Conservation (phyloP, 2,329 filamentous ascomycete genomes). For the Ceratocystis smalleyi region DNA sequence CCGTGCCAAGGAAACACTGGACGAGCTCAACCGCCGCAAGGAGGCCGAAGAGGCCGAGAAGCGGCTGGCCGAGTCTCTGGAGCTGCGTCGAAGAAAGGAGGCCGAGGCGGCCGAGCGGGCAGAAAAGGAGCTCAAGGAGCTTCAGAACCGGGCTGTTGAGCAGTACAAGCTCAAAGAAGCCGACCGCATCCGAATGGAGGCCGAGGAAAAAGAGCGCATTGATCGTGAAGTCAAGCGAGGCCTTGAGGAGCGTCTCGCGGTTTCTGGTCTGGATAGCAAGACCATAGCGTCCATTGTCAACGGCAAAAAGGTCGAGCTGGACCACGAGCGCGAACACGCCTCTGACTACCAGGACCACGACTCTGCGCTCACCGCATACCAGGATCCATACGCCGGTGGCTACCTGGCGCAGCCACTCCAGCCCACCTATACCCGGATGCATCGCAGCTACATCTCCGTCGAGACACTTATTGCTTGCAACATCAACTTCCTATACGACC, state of each 20-base stretch:
- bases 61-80: slow-evolving; percentile 37
- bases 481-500: slow-evolving; percentile 43
- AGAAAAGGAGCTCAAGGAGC: slow-evolving; percentile 29
- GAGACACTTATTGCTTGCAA: slow-evolving; percentile 42
- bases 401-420: slow-evolving; percentile 19
- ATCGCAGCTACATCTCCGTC: slow-evolving; percentile 43
- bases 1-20: slow-evolving; percentile 33
- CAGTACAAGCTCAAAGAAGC: slow-evolving; percentile 36
- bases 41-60: slow-evolving; percentile 35
- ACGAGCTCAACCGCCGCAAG: slow-evolving; percentile 31
- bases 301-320: slow-evolving; percentile 30
- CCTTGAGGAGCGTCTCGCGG: slow-evolving; percentile 41
- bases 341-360: neutral
- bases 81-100: slow-evolving; percentile 27
- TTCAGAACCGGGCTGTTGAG: slow-evolving; percentile 36
- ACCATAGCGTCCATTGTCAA: slow-evolving; percentile 44
- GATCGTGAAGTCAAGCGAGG: slow-evolving; percentile 41
- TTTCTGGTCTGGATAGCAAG: slow-evolving; percentile 43
- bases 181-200: slow-evolving; percentile 32
- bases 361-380: neutral
- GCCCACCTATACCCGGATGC: slow-evolving; percentile 49
- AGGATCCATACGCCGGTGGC: neutral
- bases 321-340: neutral
- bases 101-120: slow-evolving; percentile 32
- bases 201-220: slow-evolving; percentile 32